Evolutionary conservation across 1,284 basidiomycete species (phyloP).

Genomic region (Coniferiporia weirii): DNA sequence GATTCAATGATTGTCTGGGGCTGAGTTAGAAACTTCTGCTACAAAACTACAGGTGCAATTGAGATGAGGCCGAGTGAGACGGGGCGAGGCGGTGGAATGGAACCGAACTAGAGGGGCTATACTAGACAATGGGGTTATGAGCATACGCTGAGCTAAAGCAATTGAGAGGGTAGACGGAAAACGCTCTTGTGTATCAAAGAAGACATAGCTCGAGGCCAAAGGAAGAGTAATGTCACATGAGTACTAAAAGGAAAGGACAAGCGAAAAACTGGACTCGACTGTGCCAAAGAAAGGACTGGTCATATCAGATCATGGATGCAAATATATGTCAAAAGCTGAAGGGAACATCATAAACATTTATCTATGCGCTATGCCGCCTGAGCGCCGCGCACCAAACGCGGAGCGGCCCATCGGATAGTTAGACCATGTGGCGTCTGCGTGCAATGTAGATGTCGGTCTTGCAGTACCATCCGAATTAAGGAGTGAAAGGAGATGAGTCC

Average conservation of each 20-base stretch:
- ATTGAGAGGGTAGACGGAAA: neutral
- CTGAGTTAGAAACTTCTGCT: slow-evolving; percentile 22
- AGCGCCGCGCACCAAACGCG: neutral
- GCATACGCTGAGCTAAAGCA: neutral
- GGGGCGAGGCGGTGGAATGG: slow-evolving; percentile 21
- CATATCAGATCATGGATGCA: slow-evolving; percentile 6
- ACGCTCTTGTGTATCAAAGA: neutral
- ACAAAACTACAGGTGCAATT: slow-evolving; percentile 34
- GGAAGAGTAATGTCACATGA: neutral
- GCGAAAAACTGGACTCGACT: neutral
- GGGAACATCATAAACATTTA: slow-evolving; percentile 5
- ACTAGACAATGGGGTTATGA: slow-evolving; percentile 15
- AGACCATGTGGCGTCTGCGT: slow-evolving; percentile 11
- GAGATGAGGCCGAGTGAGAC: slow-evolving; percentile 10
- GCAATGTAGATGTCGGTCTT: slow-evolving; percentile 8
- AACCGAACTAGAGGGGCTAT: slow-evolving; percentile 30
- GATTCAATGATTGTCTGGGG: slow-evolving; percentile 12
- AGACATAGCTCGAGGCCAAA: neutral
- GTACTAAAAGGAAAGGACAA: neutral
- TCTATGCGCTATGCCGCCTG: slow-evolving; percentile 1
- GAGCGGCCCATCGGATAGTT: slow-evolving; percentile 10
- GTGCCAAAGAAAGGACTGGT: neutral
- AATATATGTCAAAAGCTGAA: neutral
- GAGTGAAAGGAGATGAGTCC: slow-evolving; percentile 31
- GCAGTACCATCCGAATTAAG: slow-evolving; percentile 28